These are phyloP conservation scores for Conticribra weissflogii DNA, from an alignment of 108 stramenopile genomes.

Conservation along the genomic window DNA sequence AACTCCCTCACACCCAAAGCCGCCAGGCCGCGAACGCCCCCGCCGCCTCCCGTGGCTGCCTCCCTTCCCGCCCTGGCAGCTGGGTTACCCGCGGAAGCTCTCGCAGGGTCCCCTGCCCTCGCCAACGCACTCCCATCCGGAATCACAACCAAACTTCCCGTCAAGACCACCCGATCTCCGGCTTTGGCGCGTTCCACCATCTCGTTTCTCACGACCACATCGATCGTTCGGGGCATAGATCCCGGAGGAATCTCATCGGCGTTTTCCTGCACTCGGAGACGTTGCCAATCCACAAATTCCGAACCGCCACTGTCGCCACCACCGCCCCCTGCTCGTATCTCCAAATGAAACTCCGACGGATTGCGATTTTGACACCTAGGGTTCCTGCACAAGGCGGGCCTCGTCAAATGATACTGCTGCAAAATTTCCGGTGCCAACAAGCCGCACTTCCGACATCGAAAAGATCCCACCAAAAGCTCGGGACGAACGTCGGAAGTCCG, in stretches of 20 bases:
- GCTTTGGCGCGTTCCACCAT: constrained; percentile 98
- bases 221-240: constrained; percentile 94
- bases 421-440: constrained; percentile 70
- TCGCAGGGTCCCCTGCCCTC: constrained; percentile 83
- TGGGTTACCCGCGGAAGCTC: constrained; percentile 20
- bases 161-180: constrained; percentile 93
- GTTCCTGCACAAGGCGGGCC: constrained; percentile 95
- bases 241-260: constrained; percentile 98
- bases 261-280: constrained; percentile 97
- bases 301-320: constrained; percentile 38
- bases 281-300: constrained; percentile 97
- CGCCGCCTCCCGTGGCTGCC: constrained; percentile 72
- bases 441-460: constrained; percentile 95
- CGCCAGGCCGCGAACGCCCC: constrained; percentile 92
- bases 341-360: constrained; percentile 78
- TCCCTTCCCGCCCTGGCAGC: constrained; percentile 37
- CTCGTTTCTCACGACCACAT: constrained; percentile 94
- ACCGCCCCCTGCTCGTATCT: constrained; percentile 30
- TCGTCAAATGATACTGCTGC: constrained; percentile 97
- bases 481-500: constrained; percentile 96
- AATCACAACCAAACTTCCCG: constrained; percentile 91
- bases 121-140: constrained; percentile 93
- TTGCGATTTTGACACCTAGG: constrained; percentile 83
- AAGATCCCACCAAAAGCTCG: constrained; percentile 93
- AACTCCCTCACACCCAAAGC: constrained; percentile 94